phyloP scores from a whole-genome alignment of 176 grass and related monocot genomes.

The Aegilops umbellulata region DNA sequence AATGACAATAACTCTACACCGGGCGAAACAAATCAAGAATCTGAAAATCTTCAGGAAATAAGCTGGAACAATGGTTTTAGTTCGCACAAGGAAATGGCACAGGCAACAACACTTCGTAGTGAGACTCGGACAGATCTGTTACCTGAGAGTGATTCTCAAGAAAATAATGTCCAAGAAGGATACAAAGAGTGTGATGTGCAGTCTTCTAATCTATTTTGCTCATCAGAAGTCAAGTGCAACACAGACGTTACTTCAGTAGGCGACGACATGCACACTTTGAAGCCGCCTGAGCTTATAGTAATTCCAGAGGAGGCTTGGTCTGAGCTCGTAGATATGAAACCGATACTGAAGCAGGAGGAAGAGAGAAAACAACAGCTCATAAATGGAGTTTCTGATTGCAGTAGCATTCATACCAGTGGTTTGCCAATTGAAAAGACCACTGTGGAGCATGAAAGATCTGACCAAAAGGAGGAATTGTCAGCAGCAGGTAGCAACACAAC shows the following conservation, averaged over 20 bases:
- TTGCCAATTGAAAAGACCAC: slow-evolving; percentile 14
- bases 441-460: neutral
- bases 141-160: slow-evolving; percentile 11
- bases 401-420: neutral
- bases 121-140: slow-evolving; percentile 13
- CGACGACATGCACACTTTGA: slow-evolving; percentile 17
- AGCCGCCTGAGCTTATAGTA: slow-evolving; percentile 38
- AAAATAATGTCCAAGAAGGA: slow-evolving; percentile 10
- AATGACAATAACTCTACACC: slow-evolving; percentile 17
- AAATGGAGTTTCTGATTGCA: neutral
- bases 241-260: slow-evolving; percentile 14
- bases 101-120: neutral
- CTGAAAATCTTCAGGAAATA: slow-evolving; percentile 23
- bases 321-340: slow-evolving; percentile 40
- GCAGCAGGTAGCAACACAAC: slow-evolving; percentile 4
- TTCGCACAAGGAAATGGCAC: slow-evolving; percentile 41
- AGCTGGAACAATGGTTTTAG: slow-evolving; percentile 2
- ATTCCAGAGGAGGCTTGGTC: slow-evolving; percentile 49
- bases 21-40: slow-evolving; percentile 9
- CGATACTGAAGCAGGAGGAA: slow-evolving; percentile 36
- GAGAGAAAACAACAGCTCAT: slow-evolving; percentile 13
- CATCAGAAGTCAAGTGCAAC: slow-evolving; percentile 4
- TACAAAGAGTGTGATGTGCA: slow-evolving; percentile 13
- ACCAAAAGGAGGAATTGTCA: slow-evolving; percentile 11
- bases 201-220: slow-evolving; percentile 22